Base-by-base conservation (phyloP, 1,284 basidiomycete genomes). In the Fistulinella cinereoalba region DNA sequence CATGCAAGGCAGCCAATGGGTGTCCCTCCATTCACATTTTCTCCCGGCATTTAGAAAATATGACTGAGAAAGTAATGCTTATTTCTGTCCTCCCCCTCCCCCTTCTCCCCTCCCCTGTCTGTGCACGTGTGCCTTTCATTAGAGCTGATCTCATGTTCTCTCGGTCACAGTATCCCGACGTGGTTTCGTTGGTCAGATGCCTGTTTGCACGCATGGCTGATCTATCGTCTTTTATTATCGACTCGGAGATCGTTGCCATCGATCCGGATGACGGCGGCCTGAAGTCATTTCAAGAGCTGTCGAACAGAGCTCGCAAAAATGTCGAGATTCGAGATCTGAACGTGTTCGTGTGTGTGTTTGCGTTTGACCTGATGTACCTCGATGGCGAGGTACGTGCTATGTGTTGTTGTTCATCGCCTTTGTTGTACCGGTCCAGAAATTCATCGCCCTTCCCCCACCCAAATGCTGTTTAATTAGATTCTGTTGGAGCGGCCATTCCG, bases 321-420 rank as follows among this genome's bases (percentile, higher is more conserved):
- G 93, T 96, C 32, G 74, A 80, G 50, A 69, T 89, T 1, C 77
- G 80, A 51, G 85, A 95, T 57, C 80, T 98, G 61, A 86, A 81
- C 56, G 80, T 97, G 43, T 71, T 82, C 32, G 92, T 97, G 3
- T 88, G 89, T 44, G 78, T 97, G 0, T 96, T 85, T 67, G 90
- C 81, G 1, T 98, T 97, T 65, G 94, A 98, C 68, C 61, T 97
- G 51, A 88, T 98, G 80, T 88, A 88, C 61, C 71, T 94, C 42
- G 88, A 97, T 66, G 88, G 84, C 65, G 76, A 79, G 70, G 85
- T 84, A 50, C 60, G 75, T 36, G 29, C 16, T 52, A 6, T 29
- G n/a, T n/a, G n/a, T n/a, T n/a, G n/a, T 40, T 43, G 28, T 11
- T 37, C 32, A 25, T 28, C 37, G 8, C 27, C 13, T 25, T 40